Conservation (phyloP, 2,329 filamentous ascomycete species). For the Colletotrichum tropicale region DNA sequence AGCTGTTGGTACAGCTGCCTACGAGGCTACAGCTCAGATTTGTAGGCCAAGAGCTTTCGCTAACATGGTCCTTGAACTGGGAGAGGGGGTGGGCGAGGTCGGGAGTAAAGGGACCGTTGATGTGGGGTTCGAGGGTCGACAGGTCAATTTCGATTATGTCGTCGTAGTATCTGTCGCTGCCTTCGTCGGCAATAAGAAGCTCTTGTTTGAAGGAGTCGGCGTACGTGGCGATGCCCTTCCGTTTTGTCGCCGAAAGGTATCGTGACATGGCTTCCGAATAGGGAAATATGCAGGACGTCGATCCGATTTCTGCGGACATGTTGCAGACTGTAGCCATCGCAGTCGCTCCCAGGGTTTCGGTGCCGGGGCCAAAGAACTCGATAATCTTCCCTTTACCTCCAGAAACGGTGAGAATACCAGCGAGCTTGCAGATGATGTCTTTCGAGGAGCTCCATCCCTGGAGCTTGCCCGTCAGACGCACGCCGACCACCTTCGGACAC, state of each 20-base stretch:
- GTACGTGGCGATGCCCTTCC: slow-evolving; percentile 26
- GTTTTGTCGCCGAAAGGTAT: slow-evolving; percentile 34
- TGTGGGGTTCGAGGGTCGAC: slow-evolving; percentile 33
- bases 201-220: slow-evolving; percentile 26
- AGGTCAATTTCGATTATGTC: slow-evolving; percentile 38
- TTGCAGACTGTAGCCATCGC: slow-evolving; percentile 42
- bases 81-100: slow-evolving; percentile 36
- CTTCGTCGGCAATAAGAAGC: slow-evolving; percentile 30
- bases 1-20: slow-evolving; percentile 39
- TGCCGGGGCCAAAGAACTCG: slow-evolving; percentile 39
- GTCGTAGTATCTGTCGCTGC: slow-evolving; percentile 35
- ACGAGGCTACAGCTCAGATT: slow-evolving; percentile 33
- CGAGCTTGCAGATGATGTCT: slow-evolving; percentile 40
- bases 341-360: slow-evolving; percentile 33
- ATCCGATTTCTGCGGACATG: slow-evolving; percentile 40
- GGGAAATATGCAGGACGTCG: slow-evolving; percentile 40
- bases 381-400: slow-evolving; percentile 38
- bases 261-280: slow-evolving; percentile 34
- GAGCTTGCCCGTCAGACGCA: slow-evolving; percentile 32
- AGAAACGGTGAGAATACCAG: slow-evolving; percentile 35
- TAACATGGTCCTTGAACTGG: slow-evolving; percentile 27
- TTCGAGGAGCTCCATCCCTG: slow-evolving; percentile 35
- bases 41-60: slow-evolving; percentile 32
- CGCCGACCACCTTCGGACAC: slow-evolving; percentile 34
- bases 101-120: slow-evolving; percentile 39